These are phyloP conservation scores for Viola pubescens DNA, from an alignment of 441 rosid genomes.

Conservation along the genomic window DNA sequence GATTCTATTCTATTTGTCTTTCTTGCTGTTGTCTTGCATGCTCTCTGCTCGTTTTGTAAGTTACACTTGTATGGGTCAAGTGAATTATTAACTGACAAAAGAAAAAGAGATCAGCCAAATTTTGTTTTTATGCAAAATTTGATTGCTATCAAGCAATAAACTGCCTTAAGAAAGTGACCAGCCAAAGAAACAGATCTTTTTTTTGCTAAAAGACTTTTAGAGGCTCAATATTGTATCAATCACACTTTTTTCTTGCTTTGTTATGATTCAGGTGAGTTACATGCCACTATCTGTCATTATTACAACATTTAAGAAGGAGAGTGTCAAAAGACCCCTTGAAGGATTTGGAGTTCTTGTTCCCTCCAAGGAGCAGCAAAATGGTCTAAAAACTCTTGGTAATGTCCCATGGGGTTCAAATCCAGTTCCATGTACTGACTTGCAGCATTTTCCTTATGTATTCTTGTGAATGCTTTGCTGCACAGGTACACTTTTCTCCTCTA, in stretches of 20 bases:
- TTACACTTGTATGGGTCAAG: not conserved
- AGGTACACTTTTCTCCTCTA: constrained; percentile 97
- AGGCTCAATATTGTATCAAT: constrained; percentile 5
- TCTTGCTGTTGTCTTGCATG: not conserved
- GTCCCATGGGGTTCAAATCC: constrained; percentile 14
- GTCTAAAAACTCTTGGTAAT: constrained; percentile 84
- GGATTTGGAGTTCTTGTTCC: constrained; percentile 97
- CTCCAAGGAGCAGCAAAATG: constrained; percentile 73
- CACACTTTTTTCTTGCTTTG: constrained; percentile 5
- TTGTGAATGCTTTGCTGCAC: constrained; percentile 1
- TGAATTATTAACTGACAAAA: too few species aligned
- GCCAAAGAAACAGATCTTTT: not conserved
- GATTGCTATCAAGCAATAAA: constrained; percentile 4
- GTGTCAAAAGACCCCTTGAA: constrained; percentile 78
- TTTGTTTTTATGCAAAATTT: not conserved
- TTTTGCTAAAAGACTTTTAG: not conserved
- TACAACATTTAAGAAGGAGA: constrained; percentile 78
- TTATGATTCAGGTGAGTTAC: constrained; percentile 50
- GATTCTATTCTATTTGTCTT: not conserved
- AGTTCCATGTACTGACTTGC: constrained; percentile 6
- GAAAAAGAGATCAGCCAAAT: too few species aligned
- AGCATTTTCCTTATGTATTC: constrained; percentile 7
- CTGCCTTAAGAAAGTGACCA: not conserved
- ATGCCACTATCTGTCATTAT: constrained; percentile 76
- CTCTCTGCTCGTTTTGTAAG: not conserved